Conservation (phyloP, 2,329 filamentous ascomycete species). For the Fusarium temperatum region DNA sequence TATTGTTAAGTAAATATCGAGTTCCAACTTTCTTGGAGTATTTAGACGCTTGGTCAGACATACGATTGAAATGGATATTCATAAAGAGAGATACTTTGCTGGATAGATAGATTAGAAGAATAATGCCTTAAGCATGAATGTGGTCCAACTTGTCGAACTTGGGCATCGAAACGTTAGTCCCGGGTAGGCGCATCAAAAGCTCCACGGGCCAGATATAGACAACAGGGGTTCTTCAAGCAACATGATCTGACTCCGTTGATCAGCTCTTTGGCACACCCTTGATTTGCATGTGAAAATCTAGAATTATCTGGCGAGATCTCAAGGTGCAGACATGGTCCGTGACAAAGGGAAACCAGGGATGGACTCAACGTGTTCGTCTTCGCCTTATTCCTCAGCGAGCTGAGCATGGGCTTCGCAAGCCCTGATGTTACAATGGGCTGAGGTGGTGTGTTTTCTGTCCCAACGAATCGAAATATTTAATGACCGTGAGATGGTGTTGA, state of each 20-base stretch:
- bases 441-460: constrained; percentile 31
- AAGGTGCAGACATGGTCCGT: background rate
- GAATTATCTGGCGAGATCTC: background rate
- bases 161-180: background rate
- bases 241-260: constrained; percentile 13
- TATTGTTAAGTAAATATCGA: background rate
- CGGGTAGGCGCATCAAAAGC: background rate
- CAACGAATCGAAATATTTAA: background rate
- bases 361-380: constrained; percentile 14
- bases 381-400: background rate
- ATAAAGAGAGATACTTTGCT: no score
- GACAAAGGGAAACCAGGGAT: background rate
- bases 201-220: background rate
- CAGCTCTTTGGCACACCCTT: background rate
- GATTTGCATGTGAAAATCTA: constrained; percentile 16
- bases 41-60: background rate
- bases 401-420: background rate
- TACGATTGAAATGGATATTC: background rate
- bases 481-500: background rate
- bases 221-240: background rate
- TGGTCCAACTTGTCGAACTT: background rate
- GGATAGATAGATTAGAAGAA: background rate
- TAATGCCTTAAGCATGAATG: background rate
- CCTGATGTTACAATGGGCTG: constrained; percentile 19
- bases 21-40: background rate